Evolutionary conservation across 2,329 filamentous ascomycete genomes (phyloP), one percentile per base, ranked within the genome.

Genomic region (Hypoxylon sp.): DNA sequence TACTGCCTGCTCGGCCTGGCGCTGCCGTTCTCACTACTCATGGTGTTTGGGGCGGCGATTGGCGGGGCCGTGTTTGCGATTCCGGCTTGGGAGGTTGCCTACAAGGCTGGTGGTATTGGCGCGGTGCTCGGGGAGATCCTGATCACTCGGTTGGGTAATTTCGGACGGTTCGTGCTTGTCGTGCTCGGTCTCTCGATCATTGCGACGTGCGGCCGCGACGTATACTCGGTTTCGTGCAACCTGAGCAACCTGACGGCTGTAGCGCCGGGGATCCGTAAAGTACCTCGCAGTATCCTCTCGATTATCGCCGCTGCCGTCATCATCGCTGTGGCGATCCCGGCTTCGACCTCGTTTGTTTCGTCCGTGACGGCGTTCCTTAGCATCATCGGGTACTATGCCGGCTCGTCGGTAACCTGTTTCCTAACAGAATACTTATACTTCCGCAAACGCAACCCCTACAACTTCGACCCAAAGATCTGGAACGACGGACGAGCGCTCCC

Each of bases 121-220:
- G 59, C 62, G 2, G 65, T 68, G 41, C 59, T 68, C 37, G 65
- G 65, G 7, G 58, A 49, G 10, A 68, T 68, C 11, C 20, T 68
- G 7, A 57, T 68, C 20, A 54, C 59, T 11, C 62, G 65, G 4
- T 39, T 68, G 5, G 65, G 65, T 1, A 56, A 68, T 51, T 68
- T 68, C 46, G 65, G 65, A 1, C 76, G 79, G 56, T 76, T 78
- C 20, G 34, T 75, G 1, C 79, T 80, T 59, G 77, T 75, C 5
- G 78, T 79, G 51, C 47, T 74, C 0, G 79, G 80, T 2, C 74
- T 82, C 2, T 74, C 74, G 13, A 62, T 81, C 2, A 78, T 80
- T 0, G 80, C 76, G 0, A 74, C 80, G n/a, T 66, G 60, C 20
- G 64, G 67, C 2, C 54, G 64, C 7, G 68, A 68, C 37, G 46